These are phyloP conservation scores for Neurospora sp. DNA, from an alignment of 495 filamentous ascomycete species.

Conservation along the genomic window DNA sequence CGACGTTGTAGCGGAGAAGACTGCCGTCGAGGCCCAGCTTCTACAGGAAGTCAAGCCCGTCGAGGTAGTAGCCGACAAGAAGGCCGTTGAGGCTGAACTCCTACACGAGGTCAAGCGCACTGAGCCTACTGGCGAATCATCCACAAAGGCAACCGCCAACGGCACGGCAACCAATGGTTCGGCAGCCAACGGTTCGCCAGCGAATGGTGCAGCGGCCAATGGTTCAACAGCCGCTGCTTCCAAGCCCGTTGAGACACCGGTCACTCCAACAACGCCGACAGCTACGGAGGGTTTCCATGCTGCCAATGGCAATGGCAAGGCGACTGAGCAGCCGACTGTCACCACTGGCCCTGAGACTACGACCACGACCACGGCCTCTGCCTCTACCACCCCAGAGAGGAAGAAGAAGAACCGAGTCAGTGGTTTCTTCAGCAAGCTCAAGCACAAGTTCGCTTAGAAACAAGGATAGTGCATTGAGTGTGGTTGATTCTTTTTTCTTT, in stretches of 20 bases:
- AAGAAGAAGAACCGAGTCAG: conserved; percentile 52
- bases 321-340: conserved; percentile 15
- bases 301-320: background rate
- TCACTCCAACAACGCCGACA: background rate
- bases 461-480: conserved; percentile 19
- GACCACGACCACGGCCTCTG: conserved; percentile 22
- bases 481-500: conserved; percentile 5
- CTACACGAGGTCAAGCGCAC: conserved; percentile 17
- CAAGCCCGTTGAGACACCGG: conserved; percentile 3
- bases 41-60: conserved; percentile 35
- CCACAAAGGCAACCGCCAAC: conserved; percentile 3
- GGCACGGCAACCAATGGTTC: background rate
- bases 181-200: background rate
- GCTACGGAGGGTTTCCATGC: background rate
- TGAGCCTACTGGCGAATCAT: conserved; percentile 12
- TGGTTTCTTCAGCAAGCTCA: conserved; percentile 48
- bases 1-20: conserved; percentile 67
- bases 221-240: background rate
- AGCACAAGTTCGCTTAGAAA: conserved; percentile 38
- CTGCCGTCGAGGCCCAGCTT: conserved; percentile 62
- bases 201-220: background rate
- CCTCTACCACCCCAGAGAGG: conserved; percentile 26
- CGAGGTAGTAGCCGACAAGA: conserved; percentile 62
- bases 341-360: conserved; percentile 14
- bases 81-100: conserved; percentile 57